Evolutionary conservation across 345 rosid species (phyloP).

Genomic region (Arabis alpina): DNA sequence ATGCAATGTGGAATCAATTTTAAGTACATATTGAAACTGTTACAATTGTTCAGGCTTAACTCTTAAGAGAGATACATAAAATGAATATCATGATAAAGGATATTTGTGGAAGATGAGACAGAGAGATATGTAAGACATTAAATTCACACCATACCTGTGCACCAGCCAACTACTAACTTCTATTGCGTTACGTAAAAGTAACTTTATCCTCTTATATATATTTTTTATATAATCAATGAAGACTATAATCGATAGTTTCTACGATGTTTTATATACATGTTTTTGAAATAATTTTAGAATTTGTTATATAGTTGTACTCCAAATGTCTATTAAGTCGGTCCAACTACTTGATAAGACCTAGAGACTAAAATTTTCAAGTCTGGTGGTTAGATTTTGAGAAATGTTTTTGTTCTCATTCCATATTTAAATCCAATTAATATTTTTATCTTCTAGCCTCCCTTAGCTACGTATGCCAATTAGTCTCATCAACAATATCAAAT

Average conservation of each 20-base stretch:
- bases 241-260: neutral
- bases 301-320: neutral
- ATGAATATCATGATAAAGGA: neutral
- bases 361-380: constrained; percentile 10
- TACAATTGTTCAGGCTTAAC: neutral
- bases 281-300: neutral
- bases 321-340: constrained; percentile 24
- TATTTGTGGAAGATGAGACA: constrained; percentile 6
- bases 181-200: constrained; percentile 37
- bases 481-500: too few relatives aligned
- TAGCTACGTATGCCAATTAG: too few relatives aligned
- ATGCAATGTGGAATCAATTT: constrained; percentile 7
- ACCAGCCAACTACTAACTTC: constrained; percentile 21
- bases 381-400: constrained; percentile 28
- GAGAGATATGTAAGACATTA: constrained; percentile 13
- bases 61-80: neutral
- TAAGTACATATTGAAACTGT: neutral
- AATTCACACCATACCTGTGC: constrained; percentile 41
- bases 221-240: neutral
- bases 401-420: constrained; percentile 25
- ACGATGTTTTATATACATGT: neutral
- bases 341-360: constrained; percentile 33
- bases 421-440: too few relatives aligned
- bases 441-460: too few relatives aligned
- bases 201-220: constrained; percentile 16